These are phyloP conservation scores for Entomortierella beljakovae DNA, from an alignment of 192 early-diverging fungal genomes.

Conservation along the genomic window DNA sequence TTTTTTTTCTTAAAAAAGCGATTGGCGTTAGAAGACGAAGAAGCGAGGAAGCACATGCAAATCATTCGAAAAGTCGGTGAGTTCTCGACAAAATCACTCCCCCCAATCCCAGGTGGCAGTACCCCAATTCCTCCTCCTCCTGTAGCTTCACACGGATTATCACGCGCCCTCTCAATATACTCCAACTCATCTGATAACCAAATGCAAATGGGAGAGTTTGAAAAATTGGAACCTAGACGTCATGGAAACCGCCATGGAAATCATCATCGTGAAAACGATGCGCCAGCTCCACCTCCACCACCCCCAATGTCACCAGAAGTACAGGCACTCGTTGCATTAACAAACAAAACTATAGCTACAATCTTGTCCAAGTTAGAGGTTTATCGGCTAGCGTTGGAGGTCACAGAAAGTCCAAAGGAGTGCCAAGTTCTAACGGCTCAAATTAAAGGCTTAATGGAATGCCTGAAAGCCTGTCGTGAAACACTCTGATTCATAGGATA, in stretches of 20 bases:
- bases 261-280: background rate
- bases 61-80: conserved; percentile 44
- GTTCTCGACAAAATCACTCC: conserved; percentile 41
- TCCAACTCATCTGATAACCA: conserved; percentile 41
- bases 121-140: conserved; percentile 3
- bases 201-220: no score
- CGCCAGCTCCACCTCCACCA: conserved; percentile 36
- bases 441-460: conserved; percentile 53
- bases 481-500: no score
- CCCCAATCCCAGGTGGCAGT: conserved; percentile 30
- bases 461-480: conserved; percentile 46
- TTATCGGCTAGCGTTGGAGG: conserved; percentile 37
- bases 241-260: background rate
- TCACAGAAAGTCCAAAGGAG: conserved; percentile 44
- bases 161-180: conserved; percentile 40
- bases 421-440: conserved; percentile 35
- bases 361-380: conserved; percentile 41
- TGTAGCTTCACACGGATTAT: background rate
- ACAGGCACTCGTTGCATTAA: conserved; percentile 32
- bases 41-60: conserved; percentile 34
- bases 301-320: conserved; percentile 38
- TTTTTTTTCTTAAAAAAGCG: conserved; percentile 16
- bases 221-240: conserved; percentile 18
- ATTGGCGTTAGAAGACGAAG: conserved; percentile 40
- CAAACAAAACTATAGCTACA: conserved; percentile 49